These are phyloP conservation scores for Rhodotorula graminis DNA, from an alignment of 768 basidiomycete species.

Conservation along the genomic window DNA sequence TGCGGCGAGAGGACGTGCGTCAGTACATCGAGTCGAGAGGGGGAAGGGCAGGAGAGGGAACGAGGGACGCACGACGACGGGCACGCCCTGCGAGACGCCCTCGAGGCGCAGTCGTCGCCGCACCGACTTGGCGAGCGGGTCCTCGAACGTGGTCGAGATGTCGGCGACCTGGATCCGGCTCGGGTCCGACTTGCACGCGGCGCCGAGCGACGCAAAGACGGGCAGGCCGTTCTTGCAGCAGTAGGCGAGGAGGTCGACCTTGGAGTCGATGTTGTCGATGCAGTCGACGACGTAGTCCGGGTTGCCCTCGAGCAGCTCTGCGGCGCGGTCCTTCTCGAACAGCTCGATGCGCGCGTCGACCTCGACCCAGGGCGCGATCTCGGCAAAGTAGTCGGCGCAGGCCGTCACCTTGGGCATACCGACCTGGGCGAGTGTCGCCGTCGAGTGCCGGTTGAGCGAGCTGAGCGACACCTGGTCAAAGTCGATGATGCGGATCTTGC, in stretches of 20 bases:
- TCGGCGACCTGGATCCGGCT: conserved; percentile 89
- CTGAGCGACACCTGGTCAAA: conserved; percentile 95
- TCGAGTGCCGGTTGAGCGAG: conserved; percentile 90
- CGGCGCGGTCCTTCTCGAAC: conserved; percentile 74
- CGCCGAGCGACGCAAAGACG: conserved; percentile 96
- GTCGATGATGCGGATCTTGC: conserved; percentile 51
- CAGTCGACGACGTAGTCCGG: conserved; percentile 97
- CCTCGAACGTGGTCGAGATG: conserved; percentile 85
- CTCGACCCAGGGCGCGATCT: conserved; percentile 76
- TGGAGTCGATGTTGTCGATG: conserved; percentile 95
- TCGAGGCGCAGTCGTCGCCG: conserved; percentile 56
- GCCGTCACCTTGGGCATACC: conserved; percentile 86
- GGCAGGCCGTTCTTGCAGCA: conserved; percentile 76
- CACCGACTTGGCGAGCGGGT: conserved; percentile 88
- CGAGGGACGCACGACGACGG: conserved; percentile 45
- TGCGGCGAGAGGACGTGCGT: conserved; percentile 55
- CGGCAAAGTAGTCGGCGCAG: conserved; percentile 59
- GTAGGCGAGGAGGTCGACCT: conserved; percentile 86
- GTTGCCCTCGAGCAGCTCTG: conserved; percentile 63
- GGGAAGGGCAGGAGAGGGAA: neutral
- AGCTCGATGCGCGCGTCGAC: conserved; percentile 78
- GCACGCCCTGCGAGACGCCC: conserved; percentile 49
- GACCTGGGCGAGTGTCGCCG: conserved; percentile 80
- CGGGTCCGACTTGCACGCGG: conserved; percentile 88
- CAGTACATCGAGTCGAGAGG: too few relatives aligned